Evolutionary conservation across 208 protist genomes (phyloP), one percentile per base, ranked within the genome.

Genomic region (Crithidia fasciculata): DNA sequence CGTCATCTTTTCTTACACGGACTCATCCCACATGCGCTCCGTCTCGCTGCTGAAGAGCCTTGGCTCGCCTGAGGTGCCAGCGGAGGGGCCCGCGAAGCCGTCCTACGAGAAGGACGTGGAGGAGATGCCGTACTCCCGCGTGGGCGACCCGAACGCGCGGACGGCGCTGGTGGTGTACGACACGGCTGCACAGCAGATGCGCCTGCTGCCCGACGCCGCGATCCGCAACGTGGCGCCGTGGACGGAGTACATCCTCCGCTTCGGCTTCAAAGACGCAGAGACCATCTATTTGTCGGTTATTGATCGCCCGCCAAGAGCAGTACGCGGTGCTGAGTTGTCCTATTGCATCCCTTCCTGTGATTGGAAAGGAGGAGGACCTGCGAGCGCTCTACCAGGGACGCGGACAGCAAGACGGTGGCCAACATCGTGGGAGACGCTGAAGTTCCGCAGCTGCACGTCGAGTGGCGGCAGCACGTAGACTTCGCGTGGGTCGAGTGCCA

Each of bases 401-500:
- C 8, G 28, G 67, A 72, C 53, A 68, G 55, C 19, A 60, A 75
- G 54, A 49, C 61, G n/a, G 45, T 44, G 36, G 69, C 73, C 8
- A 62, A 76, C 60, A 45, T 76, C 49, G 55, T 59, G n/a, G 57
- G 39, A 49, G 64, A 68, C 28, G 65, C 58, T 7, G 47, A 58
- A 5, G n/a, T 66, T 60, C 71, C 70, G 13, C 36, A 57, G 58
- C 45, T 77, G 40, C 49, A 62, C 44, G 68, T 77, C 37, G 91
- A 92, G 73, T 91, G 82, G 82, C 16, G 72, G 44, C 85, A 94
- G 61, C 54, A 40, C 28, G 87, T 96, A 12, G 83, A 83, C 40
- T 96, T 88, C 78, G 91, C 83, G 13, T 96, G 91, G 91, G 88
- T 93, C 55, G 88, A 92, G 44, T 80, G 92, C n/a, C 71, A 52